Evolutionary conservation across 805 yeast genomes (phyloP), one percentile per base, ranked within the genome.

Genomic region (Naumovozyma castellii): DNA sequence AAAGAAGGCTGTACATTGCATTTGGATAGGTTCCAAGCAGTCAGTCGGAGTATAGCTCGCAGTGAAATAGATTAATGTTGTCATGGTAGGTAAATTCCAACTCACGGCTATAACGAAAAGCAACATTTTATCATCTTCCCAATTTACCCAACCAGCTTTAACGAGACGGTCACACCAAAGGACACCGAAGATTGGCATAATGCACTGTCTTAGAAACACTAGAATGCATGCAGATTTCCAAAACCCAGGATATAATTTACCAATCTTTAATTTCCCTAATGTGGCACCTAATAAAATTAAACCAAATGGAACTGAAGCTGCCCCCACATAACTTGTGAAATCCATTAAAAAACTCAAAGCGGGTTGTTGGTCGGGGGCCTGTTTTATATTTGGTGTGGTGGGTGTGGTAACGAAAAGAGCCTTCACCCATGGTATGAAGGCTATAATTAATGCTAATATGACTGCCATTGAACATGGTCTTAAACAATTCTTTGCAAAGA

Each of bases 281-380:
- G 95, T 86, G 4, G 88, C 94, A 1, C 97, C 97, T 18, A 90
- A 61, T 36, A 90, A 57, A 37, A 85, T 58, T 42, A 88, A 67
- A 2, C 97, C 97, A 39, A 84, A 63, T 1, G 96, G 97, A 29
- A 88, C 97, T 36, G 84, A 78, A 0, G 96, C 95, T 3, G 77
- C 75, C 0, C 94, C 95, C 4, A 90, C 64, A 54, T 87, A 90
- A 4, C 73, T 56, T 1, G 87, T 66, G 43, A 77, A 75, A 54
- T 88, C 95, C 73, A 88, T 82, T 3, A 88, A 46, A 48, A 88
- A 88, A 9, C 87, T 82, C 30, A 88, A 66, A 3, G 95, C 87
- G 0, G 97, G 96, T 42, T 69, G 68, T 1, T 68, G 67, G 59
- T 88, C 97, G 0, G 97, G 97, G 0, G 97, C 97, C 38, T 69